phyloP scores from a whole-genome alignment of 192 early-diverging fungal species.

The Phlyctochytrium bullatum region DNA sequence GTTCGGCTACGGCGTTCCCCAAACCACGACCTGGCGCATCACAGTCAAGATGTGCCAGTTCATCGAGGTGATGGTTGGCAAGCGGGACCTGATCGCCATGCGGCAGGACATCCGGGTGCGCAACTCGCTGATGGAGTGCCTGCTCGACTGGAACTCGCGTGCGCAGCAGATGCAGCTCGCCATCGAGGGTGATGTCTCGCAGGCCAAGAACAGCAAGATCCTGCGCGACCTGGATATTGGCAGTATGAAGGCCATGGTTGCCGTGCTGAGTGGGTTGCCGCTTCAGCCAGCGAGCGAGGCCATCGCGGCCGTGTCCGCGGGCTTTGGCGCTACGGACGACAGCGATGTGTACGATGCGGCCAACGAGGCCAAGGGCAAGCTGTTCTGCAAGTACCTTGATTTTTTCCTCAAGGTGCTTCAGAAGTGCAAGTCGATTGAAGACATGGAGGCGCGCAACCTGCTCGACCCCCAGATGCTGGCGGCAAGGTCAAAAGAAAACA shows the following conservation, averaged over 20 bases:
- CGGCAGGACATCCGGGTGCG: conserved; percentile 71
- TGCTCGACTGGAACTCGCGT: conserved; percentile 72
- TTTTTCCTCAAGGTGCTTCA: conserved; percentile 77
- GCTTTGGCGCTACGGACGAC: conserved; percentile 10
- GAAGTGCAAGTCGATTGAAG: conserved; percentile 63
- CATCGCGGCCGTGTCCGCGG: not conserved
- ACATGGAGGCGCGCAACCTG: conserved; percentile 14
- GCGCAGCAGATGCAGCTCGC: conserved; percentile 7
- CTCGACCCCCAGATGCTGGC: conserved; percentile 13
- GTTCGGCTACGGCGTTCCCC: conserved; percentile 16
- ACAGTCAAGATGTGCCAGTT: conserved; percentile 76
- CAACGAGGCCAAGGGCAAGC: conserved; percentile 55
- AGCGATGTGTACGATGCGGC: conserved; percentile 24
- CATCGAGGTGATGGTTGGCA: conserved; percentile 68
- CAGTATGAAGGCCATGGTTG: conserved; percentile 72
- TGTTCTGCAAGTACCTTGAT: conserved; percentile 71
- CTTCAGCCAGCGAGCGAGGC: conserved; percentile 54
- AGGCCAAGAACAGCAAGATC: conserved; percentile 47
- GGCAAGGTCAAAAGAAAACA: conserved; percentile 54
- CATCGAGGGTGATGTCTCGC: not conserved
- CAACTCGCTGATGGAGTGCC: conserved; percentile 67
- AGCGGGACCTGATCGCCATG: conserved; percentile 71
- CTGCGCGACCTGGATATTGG: conserved; percentile 75
- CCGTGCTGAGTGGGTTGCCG: conserved; percentile 67
- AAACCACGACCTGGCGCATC: conserved; percentile 59